Base-by-base conservation (phyloP, 2,329 filamentous ascomycete species). In the Allantophomopsis lycopodina region DNA sequence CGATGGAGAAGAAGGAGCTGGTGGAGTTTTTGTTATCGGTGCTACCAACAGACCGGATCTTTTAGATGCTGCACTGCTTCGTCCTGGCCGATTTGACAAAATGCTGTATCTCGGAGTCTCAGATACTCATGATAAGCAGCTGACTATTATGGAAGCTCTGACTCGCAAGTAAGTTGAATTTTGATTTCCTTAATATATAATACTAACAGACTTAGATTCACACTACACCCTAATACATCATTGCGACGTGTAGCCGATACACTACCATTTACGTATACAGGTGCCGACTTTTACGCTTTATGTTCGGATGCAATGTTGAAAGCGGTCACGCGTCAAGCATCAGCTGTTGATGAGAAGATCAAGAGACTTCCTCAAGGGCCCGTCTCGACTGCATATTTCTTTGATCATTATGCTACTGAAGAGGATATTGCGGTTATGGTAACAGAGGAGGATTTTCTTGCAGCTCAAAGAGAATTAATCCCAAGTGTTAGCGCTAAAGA, bases 291-390 rank as follows among this genome's bases (percentile, higher is more conserved):
- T 55, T 98, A 98, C 60, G 91, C 91, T 1, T 71, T 98, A 15
- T 96, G 89, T 65, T 94, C 87, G 34, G 91, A 98, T 59, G 87
- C 91, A 38, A 98, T 98, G 91, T 80, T 98, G 49, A 96, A 98
- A 60, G 91, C 91, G 15, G 89, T 98, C 42, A 98, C 91, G 2
- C 78, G 91, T 5, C 85, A 93, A 55, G 87, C 91, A 2, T 73
- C 76, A 1, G 69, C 75, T 2, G 88, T 96, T 2, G 91, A 98
- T 56, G 68, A 74, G 38, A 91, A 91, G 59, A 83, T 98, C 48
- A 71, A 72, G 16, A 66, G 69, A 4, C 66, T 94, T 57, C 84
- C 84, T 51, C 57, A 63, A 2, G 59, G 5, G 44, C 39, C 65
- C 58, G 16, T 5, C 73, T 83, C 83, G 2, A 93, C 89, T 2